These are phyloP conservation scores for Microthyrium microscopicum DNA, from an alignment of 2,329 filamentous ascomycete species.

Conservation along the genomic window DNA sequence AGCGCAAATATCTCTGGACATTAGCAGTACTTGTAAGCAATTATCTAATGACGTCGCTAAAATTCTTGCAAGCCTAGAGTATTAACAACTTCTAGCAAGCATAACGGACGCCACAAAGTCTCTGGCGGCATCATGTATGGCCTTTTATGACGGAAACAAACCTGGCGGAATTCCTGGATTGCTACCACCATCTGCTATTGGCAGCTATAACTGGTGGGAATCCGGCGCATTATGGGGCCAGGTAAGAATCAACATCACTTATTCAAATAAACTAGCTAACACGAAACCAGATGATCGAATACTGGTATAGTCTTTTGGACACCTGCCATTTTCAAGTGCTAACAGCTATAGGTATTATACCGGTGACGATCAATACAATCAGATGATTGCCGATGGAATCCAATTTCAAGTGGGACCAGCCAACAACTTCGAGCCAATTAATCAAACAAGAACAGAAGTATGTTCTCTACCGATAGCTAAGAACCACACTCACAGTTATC, in stretches of 20 bases:
- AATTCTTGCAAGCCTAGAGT: no score
- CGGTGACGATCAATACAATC: constrained; percentile 10
- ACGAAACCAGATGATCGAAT: constrained; percentile 7
- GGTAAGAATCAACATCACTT: neutral
- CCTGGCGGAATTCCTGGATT: constrained; percentile 6
- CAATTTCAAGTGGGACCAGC: constrained; percentile 10
- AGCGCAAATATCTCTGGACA: no score
- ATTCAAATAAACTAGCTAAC: neutral
- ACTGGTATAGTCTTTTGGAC: constrained; percentile 1
- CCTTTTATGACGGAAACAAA: constrained; percentile 8
- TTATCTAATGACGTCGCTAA: no score
- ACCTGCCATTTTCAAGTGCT: neutral
- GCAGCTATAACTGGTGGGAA: constrained; percentile 8
- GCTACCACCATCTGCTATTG: constrained; percentile 2
- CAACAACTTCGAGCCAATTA: constrained; percentile 8
- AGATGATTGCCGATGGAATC: constrained; percentile 10
- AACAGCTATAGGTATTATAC: constrained; percentile 11
- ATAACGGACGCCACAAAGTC: constrained; percentile 1
- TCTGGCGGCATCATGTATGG: constrained; percentile 7
- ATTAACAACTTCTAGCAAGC: constrained; percentile 6
- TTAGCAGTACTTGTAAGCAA: no score
- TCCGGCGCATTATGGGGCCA: constrained; percentile 5
- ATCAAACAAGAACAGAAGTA: constrained; percentile 9
- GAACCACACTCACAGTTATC: neutral
- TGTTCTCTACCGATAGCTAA: neutral